phyloP scores from a whole-genome alignment of 768 basidiomycete genomes.

The Trametes meyenii region DNA sequence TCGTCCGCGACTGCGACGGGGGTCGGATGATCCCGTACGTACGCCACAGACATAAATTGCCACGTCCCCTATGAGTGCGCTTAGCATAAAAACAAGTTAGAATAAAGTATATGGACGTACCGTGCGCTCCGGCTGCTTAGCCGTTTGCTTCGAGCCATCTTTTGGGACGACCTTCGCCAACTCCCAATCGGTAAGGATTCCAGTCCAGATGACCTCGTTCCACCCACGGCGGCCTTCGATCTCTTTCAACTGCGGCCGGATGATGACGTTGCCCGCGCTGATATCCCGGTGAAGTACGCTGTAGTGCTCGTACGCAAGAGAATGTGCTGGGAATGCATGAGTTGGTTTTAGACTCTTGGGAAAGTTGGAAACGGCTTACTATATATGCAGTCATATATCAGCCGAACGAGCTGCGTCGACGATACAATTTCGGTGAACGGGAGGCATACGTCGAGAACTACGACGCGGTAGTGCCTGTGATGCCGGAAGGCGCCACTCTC shows the following conservation, averaged over 20 bases:
- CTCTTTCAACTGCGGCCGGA: too few relatives aligned
- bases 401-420: background rate
- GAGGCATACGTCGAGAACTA: conserved; percentile 8
- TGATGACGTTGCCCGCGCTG: too few relatives aligned
- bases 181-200: conserved; percentile 6
- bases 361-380: background rate
- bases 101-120: background rate
- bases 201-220: background rate
- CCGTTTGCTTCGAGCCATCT: background rate
- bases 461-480: conserved; percentile 16
- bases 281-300: too few relatives aligned
- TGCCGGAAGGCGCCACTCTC: too few relatives aligned
- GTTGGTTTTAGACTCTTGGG: background rate
- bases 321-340: background rate
- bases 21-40: background rate
- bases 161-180: background rate
- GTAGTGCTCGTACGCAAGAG: background rate
- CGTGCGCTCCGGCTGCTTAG: background rate
- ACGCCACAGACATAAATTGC: conserved; percentile 6
- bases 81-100: too few relatives aligned
- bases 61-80: conserved; percentile 8
- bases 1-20: too few relatives aligned
- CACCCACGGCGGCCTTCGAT: background rate
- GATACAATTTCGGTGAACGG: too few relatives aligned
- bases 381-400: background rate